Evolutionary conservation across 2,329 filamentous ascomycete species (phyloP).

Genomic region (Orbilia oligospora): DNA sequence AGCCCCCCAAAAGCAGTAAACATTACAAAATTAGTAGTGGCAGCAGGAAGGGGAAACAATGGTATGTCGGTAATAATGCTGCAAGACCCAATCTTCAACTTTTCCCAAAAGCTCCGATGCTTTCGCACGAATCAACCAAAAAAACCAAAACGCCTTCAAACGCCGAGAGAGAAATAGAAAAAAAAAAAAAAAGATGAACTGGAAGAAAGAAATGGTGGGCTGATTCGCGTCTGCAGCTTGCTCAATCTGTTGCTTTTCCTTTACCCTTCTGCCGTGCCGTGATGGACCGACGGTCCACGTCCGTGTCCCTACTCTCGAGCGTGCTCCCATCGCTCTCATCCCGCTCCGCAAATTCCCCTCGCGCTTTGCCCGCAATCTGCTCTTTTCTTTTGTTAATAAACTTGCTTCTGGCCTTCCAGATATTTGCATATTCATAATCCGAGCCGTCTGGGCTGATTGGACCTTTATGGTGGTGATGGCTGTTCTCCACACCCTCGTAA

Average conservation of each 20-base stretch:
- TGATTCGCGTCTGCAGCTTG: not conserved
- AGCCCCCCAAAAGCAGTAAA: conserved; percentile 33
- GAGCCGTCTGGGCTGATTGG: conserved; percentile 29
- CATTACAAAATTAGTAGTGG: conserved; percentile 52
- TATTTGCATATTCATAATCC: conserved; percentile 49
- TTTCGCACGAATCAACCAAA: conserved; percentile 3
- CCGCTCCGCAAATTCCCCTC: conserved; percentile 46
- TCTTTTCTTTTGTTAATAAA: conserved; percentile 50
- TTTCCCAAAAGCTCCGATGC: conserved; percentile 22
- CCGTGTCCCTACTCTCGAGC: conserved; percentile 43
- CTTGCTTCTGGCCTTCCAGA: conserved; percentile 48
- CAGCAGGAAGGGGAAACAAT: conserved; percentile 1
- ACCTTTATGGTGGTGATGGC: conserved; percentile 5
- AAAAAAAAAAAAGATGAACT: conserved; percentile 1
- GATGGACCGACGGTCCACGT: conserved; percentile 13
- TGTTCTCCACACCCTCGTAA: conserved; percentile 48
- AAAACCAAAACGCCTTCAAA: conserved; percentile 25
- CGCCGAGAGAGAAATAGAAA: not conserved
- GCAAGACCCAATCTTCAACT: conserved; percentile 42
- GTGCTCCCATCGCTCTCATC: conserved; percentile 52
- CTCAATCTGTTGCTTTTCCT: conserved; percentile 43
- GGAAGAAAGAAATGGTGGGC: not conserved
- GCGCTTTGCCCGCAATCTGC: conserved; percentile 48
- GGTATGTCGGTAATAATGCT: conserved; percentile 2
- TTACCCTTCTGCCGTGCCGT: conserved; percentile 48